Conservation (phyloP, 768 basidiomycete species). For the Suillus occidentalis region DNA sequence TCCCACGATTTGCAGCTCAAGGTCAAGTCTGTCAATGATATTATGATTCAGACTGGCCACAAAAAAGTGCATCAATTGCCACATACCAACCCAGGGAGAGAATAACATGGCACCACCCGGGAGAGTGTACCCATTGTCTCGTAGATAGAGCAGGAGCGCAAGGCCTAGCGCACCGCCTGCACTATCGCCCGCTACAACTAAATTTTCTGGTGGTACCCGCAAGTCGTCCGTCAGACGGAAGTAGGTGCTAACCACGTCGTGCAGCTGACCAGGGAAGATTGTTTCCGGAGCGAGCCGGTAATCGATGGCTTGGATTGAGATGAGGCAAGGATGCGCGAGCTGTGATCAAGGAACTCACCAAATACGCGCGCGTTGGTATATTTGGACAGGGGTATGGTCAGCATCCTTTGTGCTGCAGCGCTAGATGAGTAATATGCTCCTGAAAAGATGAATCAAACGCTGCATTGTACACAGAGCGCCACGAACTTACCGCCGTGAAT, state of each 20-base stretch:
- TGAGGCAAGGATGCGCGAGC: neutral
- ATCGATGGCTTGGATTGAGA: constrained; percentile 63
- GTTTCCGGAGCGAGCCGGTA: constrained; percentile 97
- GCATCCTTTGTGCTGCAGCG: constrained; percentile 83
- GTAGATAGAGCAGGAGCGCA: constrained; percentile 87
- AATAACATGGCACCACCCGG: constrained; percentile 87
- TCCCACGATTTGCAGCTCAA: constrained; percentile 99
- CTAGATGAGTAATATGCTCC: constrained; percentile 94
- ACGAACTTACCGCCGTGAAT: constrained; percentile 79
- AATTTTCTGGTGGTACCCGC: constrained; percentile 87
- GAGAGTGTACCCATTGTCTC: constrained; percentile 85
- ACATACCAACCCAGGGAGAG: constrained; percentile 94
- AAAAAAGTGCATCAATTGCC: constrained; percentile 3
- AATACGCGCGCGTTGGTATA: constrained; percentile 89
- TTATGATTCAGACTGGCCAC: constrained; percentile 6
- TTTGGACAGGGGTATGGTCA: constrained; percentile 91
- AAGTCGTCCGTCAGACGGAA: constrained; percentile 86
- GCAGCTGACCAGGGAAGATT: constrained; percentile 84
- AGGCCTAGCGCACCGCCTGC: constrained; percentile 89
- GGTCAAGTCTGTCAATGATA: constrained; percentile 65
- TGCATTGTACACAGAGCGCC: neutral
- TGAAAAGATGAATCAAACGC: constrained; percentile 26
- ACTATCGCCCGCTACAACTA: constrained; percentile 87
- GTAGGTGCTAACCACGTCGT: constrained; percentile 86
- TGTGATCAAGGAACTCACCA: constrained; percentile 41